A percentile compares a stretch with the other conserved stretches of the same genome.
phyloP scores from a whole-genome alignment of 768 basidiomycete genomes.

The Lactarius indigo region DNA sequence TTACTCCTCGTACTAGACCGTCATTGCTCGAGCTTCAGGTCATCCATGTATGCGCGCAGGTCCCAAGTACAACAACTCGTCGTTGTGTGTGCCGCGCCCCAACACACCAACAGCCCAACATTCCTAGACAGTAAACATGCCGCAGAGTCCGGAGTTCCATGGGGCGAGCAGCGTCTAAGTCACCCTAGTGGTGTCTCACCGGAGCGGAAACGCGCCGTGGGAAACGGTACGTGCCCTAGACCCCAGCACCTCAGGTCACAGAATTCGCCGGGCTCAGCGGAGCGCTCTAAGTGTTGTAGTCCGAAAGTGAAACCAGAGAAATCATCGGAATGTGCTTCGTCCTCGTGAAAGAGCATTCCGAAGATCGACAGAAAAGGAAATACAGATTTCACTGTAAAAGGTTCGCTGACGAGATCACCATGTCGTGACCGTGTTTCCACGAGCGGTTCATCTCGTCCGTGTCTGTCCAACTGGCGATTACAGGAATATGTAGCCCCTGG shows the following conservation, averaged over 20 bases:
- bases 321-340: neutral
- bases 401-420: slow-evolving; percentile 16
- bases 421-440: neutral
- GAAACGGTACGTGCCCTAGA: neutral
- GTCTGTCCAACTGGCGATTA: neutral
- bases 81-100: neutral
- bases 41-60: neutral
- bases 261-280: neutral
- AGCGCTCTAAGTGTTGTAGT: slow-evolving; percentile 1
- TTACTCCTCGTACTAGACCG: neutral
- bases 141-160: neutral
- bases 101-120: neutral
- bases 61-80: slow-evolving; percentile 16
- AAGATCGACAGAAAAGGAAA: neutral
- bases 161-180: neutral
- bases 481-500: neutral
- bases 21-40: neutral
- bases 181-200: neutral
- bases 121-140: neutral
- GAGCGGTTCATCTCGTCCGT: neutral
- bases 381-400: slow-evolving; percentile 6
- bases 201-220: neutral
- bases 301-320: too few relatives aligned
- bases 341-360: neutral
- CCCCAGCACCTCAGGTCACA: neutral